Percentiles rank a stretch among this genome's conserved stretches.
phyloP scores from a whole-genome alignment of 1,284 basidiomycete genomes.

The Athelia sp. region DNA sequence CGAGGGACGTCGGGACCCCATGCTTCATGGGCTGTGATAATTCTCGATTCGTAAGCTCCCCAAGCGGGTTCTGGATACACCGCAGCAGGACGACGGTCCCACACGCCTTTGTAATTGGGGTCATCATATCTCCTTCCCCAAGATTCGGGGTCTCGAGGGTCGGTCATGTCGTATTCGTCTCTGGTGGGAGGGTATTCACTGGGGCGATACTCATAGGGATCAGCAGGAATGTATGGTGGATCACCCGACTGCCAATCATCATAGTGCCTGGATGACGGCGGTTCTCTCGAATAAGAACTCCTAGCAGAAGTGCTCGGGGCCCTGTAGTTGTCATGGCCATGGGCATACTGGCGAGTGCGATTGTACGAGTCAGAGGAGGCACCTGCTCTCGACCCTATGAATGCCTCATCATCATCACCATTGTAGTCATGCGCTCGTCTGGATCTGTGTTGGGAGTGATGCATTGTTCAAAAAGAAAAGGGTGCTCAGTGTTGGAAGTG shows the following conservation, averaged over 20 bases:
- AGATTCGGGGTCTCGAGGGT: conserved; percentile 37
- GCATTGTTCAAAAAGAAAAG: conserved; percentile 33
- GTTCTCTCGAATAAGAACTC: conserved; percentile 42
- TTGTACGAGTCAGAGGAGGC: conserved; percentile 41
- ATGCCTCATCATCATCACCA: conserved; percentile 43
- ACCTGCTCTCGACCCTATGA: conserved; percentile 45
- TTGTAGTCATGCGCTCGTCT: conserved; percentile 44
- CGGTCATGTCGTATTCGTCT: conserved; percentile 41
- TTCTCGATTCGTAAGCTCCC: conserved; percentile 35
- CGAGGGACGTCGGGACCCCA: conserved; percentile 40
- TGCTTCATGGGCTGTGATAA: conserved; percentile 31
- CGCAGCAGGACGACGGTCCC: conserved; percentile 37
- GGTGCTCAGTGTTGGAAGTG: conserved; percentile 19
- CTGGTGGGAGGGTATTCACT: conserved; percentile 39
- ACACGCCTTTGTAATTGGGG: conserved; percentile 33
- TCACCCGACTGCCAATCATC: conserved; percentile 49
- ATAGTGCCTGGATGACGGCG: conserved; percentile 42
- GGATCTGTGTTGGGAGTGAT: conserved; percentile 40
- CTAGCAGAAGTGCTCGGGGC: conserved; percentile 37
- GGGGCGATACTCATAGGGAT: conserved; percentile 43
- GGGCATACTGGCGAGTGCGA: conserved; percentile 30
- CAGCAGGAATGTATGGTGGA: conserved; percentile 30
- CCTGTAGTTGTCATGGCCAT: conserved; percentile 46
- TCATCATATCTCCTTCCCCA: conserved; percentile 35
- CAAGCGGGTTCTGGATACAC: conserved; percentile 40